Evolutionary conservation across 305 asterid species (phyloP).

Genomic region (Solanum hybrid): DNA sequence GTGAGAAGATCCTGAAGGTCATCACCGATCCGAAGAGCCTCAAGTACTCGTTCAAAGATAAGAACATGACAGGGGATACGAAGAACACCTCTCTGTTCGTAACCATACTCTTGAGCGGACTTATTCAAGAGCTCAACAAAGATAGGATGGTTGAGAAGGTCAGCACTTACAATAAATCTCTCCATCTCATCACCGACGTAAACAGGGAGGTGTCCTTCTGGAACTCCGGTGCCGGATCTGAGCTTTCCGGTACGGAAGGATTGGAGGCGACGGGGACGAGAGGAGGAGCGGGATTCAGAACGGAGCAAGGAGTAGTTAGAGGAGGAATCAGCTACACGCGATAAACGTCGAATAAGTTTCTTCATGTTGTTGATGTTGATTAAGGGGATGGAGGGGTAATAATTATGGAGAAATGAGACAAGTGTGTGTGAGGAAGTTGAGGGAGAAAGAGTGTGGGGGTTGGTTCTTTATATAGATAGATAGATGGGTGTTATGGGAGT

Average conservation of each 20-base stretch:
- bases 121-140: constrained; percentile 51
- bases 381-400: not conserved
- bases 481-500: not conserved
- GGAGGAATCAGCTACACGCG: constrained; percentile 73
- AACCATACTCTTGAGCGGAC: constrained; percentile 91
- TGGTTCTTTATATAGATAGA: not conserved
- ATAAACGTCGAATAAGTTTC: constrained; percentile 53
- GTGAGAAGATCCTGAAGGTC: constrained; percentile 34
- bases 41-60: constrained; percentile 79
- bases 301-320: constrained; percentile 47
- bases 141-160: constrained; percentile 68
- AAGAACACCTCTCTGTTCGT: constrained; percentile 75
- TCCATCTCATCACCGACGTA: constrained; percentile 97
- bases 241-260: constrained; percentile 21
- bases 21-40: constrained; percentile 45
- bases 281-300: constrained; percentile 28
- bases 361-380: constrained; percentile 31
- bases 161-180: constrained; percentile 81
- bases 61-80: constrained; percentile 84
- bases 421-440: not conserved
- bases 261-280: constrained; percentile 16
- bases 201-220: constrained; percentile 84
- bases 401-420: not conserved
- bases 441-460: not conserved
- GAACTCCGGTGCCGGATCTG: constrained; percentile 39